Conservation (phyloP, 768 basidiomycete genomes). For the Calocybe cyanea region DNA sequence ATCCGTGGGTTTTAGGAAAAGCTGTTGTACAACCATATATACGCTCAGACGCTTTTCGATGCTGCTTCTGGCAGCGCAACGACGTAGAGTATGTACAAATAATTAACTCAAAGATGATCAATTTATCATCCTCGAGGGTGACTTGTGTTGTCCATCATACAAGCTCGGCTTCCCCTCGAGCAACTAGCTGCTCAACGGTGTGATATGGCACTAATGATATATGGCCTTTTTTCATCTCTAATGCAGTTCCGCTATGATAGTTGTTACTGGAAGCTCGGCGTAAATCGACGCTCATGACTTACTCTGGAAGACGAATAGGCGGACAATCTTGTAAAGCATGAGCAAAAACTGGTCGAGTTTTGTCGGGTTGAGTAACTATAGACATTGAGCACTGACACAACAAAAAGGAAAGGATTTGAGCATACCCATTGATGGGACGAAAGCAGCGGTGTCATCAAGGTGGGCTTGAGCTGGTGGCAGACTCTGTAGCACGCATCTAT, state of each 20-base stretch:
- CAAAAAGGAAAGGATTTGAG: too few species aligned
- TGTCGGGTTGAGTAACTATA: constrained; percentile 76
- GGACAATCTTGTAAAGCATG: constrained; percentile 73
- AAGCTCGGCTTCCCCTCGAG: constrained; percentile 71
- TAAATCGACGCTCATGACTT: constrained; percentile 20
- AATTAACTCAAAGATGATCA: constrained; percentile 8
- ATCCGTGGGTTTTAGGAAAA: neutral
- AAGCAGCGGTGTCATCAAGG: constrained; percentile 69
- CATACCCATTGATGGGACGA: constrained; percentile 72
- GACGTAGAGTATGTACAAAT: constrained; percentile 16
- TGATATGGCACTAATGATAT: constrained; percentile 78
- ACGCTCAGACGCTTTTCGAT: too few species aligned
- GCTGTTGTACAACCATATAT: neutral
- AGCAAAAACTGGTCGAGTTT: constrained; percentile 73
- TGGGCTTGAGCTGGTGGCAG: constrained; percentile 74
- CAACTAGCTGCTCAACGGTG: constrained; percentile 70
- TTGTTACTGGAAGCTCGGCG: neutral
- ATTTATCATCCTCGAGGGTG: neutral
- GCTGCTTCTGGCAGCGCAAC: too few species aligned
- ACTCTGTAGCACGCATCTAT: constrained; percentile 75
- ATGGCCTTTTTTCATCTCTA: constrained; percentile 77
- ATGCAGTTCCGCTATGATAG: constrained; percentile 50
- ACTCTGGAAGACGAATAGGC: constrained; percentile 68
- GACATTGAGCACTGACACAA: neutral
- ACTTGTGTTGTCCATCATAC: constrained; percentile 38